Conservation (phyloP, 1,284 basidiomycete species). For the Cystobasidium pallidum region DNA sequence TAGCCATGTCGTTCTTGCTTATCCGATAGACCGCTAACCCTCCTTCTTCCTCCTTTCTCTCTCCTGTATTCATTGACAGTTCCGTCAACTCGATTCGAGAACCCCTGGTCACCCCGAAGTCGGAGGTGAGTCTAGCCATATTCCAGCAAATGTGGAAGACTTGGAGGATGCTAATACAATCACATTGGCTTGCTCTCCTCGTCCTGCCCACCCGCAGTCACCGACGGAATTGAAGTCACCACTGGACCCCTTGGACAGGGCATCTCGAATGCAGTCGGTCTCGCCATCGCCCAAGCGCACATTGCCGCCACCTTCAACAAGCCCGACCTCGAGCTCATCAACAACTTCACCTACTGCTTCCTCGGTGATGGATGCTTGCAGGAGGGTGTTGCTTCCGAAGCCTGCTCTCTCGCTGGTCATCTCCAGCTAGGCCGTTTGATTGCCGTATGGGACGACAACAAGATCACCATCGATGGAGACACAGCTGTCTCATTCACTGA, state of each 20-base stretch:
- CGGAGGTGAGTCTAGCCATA: not conserved
- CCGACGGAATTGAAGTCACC: conserved; percentile 92
- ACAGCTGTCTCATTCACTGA: conserved; percentile 92
- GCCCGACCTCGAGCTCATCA: conserved; percentile 77
- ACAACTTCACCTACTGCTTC: conserved; percentile 93
- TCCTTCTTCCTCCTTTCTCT: not conserved
- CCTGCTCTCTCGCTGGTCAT: conserved; percentile 86
- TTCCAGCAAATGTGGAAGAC: too few species aligned
- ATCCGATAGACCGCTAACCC: too few species aligned
- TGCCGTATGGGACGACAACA: conserved; percentile 85
- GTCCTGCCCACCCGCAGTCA: conserved; percentile 61
- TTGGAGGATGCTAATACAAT: not conserved
- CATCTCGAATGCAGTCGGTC: conserved; percentile 86
- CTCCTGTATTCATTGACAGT: conserved; percentile 40
- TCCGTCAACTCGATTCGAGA: conserved; percentile 66
- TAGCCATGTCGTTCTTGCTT: too few species aligned
- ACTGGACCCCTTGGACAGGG: conserved; percentile 90
- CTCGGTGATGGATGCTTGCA: conserved; percentile 92
- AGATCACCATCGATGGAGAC: conserved; percentile 94
- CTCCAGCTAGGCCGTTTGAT: conserved; percentile 90
- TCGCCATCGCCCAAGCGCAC: conserved; percentile 91
- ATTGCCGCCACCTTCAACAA: conserved; percentile 87
- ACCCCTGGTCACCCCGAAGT: conserved; percentile 80
- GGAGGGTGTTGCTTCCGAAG: conserved; percentile 91
- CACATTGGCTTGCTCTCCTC: not conserved